Conservation (phyloP, 2,329 filamentous ascomycete genomes). For the Penicillium sp. region DNA sequence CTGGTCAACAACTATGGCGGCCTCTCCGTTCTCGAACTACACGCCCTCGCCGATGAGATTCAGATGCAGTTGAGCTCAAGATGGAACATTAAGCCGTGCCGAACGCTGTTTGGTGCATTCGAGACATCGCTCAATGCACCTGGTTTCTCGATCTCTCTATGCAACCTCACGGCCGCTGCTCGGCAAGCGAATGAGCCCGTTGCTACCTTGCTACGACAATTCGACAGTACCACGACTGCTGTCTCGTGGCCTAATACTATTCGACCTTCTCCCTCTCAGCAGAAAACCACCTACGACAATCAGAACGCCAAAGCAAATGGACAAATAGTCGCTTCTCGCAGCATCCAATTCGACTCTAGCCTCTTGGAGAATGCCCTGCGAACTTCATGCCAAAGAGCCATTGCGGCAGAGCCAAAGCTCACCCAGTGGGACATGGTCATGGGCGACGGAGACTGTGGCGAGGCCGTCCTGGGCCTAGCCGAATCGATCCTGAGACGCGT, state of each 20-base stretch:
- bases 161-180: conserved; percentile 10
- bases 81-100: conserved; percentile 9
- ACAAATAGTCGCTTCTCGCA: background rate
- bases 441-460: conserved; percentile 19
- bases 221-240: background rate
- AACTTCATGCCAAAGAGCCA: background rate
- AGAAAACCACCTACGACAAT: background rate
- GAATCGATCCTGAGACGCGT: conserved; percentile 3
- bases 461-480: conserved; percentile 9
- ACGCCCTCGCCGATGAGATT: conserved; percentile 11
- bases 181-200: background rate
- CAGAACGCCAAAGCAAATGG: background rate
- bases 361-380: background rate
- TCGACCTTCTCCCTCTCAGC: background rate
- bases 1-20: conserved; percentile 18
- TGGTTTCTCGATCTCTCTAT: conserved; percentile 16
- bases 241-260: conserved; percentile 1
- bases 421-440: conserved; percentile 17
- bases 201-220: background rate
- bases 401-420: conserved; percentile 11
- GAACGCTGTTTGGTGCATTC: conserved; percentile 16
- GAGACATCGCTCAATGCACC: conserved; percentile 15
- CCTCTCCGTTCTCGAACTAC: conserved; percentile 14
- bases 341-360: background rate
- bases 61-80: background rate